Evolutionary conservation across 1,139 yeast genomes (phyloP), one percentile per base, ranked within the genome.

Genomic region (Pichia sp.): DNA sequence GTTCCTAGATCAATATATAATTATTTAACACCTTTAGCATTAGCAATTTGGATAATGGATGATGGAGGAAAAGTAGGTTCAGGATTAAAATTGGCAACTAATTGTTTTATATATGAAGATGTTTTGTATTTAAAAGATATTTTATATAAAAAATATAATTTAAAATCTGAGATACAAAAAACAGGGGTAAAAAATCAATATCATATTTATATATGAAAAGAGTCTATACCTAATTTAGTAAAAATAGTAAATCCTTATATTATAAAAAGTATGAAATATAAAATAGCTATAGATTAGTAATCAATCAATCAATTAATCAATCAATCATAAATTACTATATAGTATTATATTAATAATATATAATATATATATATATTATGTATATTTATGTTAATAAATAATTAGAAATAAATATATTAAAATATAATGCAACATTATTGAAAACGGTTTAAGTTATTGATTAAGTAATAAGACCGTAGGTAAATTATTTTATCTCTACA

Each of bases 11-110:
- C 44, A 41, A 41, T 41, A 41, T 41, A 41, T 41, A 31, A 41
- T 25, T 26, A 41, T 41, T 41, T 41, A 41, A 41, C 44, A 41
- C 44, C 44, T 41, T 41, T 41, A 41, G 44, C 44, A 41, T 41
- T 41, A 41, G 44, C 31, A 41, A 41, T 41, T 25, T 41, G 44
- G 21, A 41, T 41, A 41, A 41, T 41, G 44, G 31, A 41, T 23
- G 44, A 41, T 41, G 44, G 44, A 41, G 44, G 44, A 41, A 41
- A 41, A 41, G 44, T 41, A 41, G 44, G 44, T n/a, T 41, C 44
- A 18, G 44, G 44, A 41, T 41, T 41, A 41, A 41, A 41, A 41
- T 41, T 41, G 44, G 44, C 44, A 41, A 41, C 44, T 25, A 41
- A 41, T 41, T 23, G 44, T 41, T 41, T 41, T 41, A 41, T 13